Conservation (phyloP, 2,329 filamentous ascomycete genomes). For the Zymoseptoria ardabiliae region DNA sequence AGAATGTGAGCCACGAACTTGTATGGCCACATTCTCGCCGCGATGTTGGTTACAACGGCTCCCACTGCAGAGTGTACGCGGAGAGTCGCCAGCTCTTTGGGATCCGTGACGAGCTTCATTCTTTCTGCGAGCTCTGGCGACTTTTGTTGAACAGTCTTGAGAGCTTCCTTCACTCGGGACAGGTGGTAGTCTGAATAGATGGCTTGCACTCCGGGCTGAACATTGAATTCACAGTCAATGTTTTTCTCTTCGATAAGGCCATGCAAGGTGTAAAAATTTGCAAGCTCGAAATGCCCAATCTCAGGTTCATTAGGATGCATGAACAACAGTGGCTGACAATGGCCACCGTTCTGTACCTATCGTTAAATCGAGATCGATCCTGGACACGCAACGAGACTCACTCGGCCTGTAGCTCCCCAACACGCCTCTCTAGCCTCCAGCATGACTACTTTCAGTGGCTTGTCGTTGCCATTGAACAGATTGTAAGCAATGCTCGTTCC, state of each 20-base stretch:
- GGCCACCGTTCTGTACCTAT: conserved; percentile 43
- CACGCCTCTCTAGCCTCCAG: conserved; percentile 74
- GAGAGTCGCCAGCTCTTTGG: conserved; percentile 44
- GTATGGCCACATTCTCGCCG: conserved; percentile 73
- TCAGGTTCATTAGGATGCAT: conserved; percentile 43
- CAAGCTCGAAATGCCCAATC: conserved; percentile 64
- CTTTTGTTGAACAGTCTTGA: conserved; percentile 43
- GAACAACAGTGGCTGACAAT: conserved; percentile 69
- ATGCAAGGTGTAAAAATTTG: conserved; percentile 56
- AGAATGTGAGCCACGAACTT: conserved; percentile 71
- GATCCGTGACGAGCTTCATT: conserved; percentile 35
- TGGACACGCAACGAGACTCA: conserved; percentile 35
- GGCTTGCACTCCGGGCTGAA: conserved; percentile 56
- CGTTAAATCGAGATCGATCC: neutral
- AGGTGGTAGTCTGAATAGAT: conserved; percentile 54
- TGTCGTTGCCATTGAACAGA: conserved; percentile 31
- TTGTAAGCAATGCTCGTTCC: conserved; percentile 64
- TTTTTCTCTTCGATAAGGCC: conserved; percentile 49
- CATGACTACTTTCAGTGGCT: conserved; percentile 55
- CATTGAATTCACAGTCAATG: conserved; percentile 64
- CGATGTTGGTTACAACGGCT: conserved; percentile 56
- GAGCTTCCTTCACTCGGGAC: conserved; percentile 42
- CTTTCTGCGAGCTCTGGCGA: conserved; percentile 50
- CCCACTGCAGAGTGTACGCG: conserved; percentile 50
- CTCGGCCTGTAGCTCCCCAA: conserved; percentile 75